Base-by-base conservation (phyloP, 2,329 filamentous ascomycete genomes). In the Ceratocystis alfenasii region DNA sequence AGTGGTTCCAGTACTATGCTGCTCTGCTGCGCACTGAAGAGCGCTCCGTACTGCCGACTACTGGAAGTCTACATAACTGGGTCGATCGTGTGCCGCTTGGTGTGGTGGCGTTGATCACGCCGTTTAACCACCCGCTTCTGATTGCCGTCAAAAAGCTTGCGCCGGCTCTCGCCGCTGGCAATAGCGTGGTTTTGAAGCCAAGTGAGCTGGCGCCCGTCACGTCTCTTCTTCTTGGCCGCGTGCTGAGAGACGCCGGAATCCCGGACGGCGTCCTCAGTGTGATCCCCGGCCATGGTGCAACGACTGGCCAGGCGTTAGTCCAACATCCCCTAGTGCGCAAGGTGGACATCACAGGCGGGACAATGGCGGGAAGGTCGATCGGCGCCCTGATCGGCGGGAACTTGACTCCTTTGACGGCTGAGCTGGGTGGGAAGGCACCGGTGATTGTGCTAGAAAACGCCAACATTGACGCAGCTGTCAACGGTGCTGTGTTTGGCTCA, bases 321-420 rank as follows among this genome's bases (percentile, higher is more conserved):
- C 77, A 80, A 33, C 88, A 92, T 74, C 78, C 84, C 66, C 81
- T 83, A 59, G 82, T 93, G 33, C 83, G 88, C 70, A 89, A 87
- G 71, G 78, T 93, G 59, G 85, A 86, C 0, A 93, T 94, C 70
- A 93, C 89, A 0, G 89, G 89, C 30, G 88, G 84, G 6, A 88
- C 85, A 1, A 79, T 78, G 1, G 90, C 88, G 0, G 89, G 87
- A 0, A 82, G 84, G 66, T 78, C 85, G 63, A 89, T 93, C 64
- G 88, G 90, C 81, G 81, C 83, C 71, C 87, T 88, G 0, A 80
- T 85, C 1, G 77, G 80, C 0, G 87, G 79, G 5, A 81, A 82
- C 67, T 72, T 85, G 70, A 87, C 87, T 75, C 84, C 85, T 70
- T 80, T 87, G 5, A 83, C 82, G 1, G 78, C 87, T 17, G 85